Conservation (phyloP, 1,284 basidiomycete genomes). For the Ceratobasidium sp. region DNA sequence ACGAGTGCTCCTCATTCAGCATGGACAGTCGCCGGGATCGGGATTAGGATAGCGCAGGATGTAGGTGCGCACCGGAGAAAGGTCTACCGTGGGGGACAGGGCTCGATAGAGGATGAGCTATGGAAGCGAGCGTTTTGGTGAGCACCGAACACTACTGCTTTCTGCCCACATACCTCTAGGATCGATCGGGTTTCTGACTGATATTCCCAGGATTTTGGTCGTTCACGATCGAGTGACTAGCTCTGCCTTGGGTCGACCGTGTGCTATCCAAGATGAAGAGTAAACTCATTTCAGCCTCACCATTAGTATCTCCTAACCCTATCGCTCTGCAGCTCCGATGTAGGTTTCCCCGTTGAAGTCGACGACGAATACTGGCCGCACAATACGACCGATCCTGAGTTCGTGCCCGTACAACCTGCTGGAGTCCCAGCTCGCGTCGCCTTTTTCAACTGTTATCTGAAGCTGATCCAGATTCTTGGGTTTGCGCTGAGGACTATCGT, state of each 20-base stretch:
- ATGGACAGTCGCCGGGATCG: conserved; percentile 80
- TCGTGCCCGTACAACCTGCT: conserved; percentile 67
- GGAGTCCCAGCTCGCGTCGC: conserved; percentile 72
- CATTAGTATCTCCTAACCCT: background rate
- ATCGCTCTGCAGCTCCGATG: conserved; percentile 70
- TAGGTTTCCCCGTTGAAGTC: conserved; percentile 83
- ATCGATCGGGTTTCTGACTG: background rate
- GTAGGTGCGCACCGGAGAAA: conserved; percentile 75
- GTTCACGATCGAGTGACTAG: conserved; percentile 75
- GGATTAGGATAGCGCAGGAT: conserved; percentile 77
- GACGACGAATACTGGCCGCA: conserved; percentile 89
- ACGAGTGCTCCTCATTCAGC: conserved; percentile 77
- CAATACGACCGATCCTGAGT: conserved; percentile 61
- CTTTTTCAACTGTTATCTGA: conserved; percentile 77
- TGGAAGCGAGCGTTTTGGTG: conserved; percentile 88
- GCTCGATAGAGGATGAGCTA: conserved; percentile 66
- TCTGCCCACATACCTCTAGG: conserved; percentile 10
- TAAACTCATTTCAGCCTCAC: conserved; percentile 58
- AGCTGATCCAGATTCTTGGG: conserved; percentile 78
- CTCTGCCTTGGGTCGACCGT: conserved; percentile 81
- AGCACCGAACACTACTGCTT: conserved; percentile 26
- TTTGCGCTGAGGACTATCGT: conserved; percentile 81
- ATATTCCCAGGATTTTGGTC: conserved; percentile 70
- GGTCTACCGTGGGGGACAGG: conserved; percentile 54
- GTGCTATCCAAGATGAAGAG: conserved; percentile 90